These are phyloP conservation scores for Didymella keratinophila DNA, from an alignment of 2,329 filamentous ascomycete genomes.

Conservation along the genomic window DNA sequence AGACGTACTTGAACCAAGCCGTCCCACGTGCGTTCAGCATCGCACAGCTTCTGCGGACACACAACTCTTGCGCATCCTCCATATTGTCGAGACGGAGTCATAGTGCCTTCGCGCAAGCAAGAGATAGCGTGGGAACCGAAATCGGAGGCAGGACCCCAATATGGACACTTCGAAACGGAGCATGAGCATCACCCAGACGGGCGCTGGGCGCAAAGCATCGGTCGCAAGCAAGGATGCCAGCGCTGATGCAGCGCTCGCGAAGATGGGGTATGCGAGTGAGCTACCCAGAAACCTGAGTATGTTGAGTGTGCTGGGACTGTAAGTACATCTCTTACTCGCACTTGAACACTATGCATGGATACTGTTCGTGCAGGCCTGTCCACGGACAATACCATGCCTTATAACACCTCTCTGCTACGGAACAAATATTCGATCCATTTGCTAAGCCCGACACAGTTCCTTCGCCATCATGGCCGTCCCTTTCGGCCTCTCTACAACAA, in stretches of 20 bases:
- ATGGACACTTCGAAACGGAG: conserved; percentile 16
- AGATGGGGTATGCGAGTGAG: conserved; percentile 73
- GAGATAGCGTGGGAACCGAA: neutral
- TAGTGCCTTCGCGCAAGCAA: neutral
- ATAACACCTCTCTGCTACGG: too few relatives aligned
- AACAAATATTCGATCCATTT: too few relatives aligned
- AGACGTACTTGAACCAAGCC: neutral
- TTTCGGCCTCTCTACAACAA: conserved; percentile 72
- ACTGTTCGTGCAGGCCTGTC: too few relatives aligned
- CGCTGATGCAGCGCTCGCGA: conserved; percentile 68
- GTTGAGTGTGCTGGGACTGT: conserved; percentile 72
- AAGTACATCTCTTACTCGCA: conserved; percentile 29
- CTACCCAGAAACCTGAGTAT: conserved; percentile 72
- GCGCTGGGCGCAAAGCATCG: conserved; percentile 26
- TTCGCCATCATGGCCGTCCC: conserved; percentile 80
- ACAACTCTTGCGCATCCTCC: too few relatives aligned
- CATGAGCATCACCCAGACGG: conserved; percentile 13
- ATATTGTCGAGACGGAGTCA: too few relatives aligned
- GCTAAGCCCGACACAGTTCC: conserved; percentile 52
- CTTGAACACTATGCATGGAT: too few relatives aligned
- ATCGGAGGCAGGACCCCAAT: neutral
- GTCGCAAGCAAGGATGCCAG: conserved; percentile 46
- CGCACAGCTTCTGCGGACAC: too few relatives aligned
- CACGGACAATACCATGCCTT: too few relatives aligned
- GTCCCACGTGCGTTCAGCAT: neutral